phyloP scores from a whole-genome alignment of 352 stramenopile species.

The Blastocystis sp. region DNA sequence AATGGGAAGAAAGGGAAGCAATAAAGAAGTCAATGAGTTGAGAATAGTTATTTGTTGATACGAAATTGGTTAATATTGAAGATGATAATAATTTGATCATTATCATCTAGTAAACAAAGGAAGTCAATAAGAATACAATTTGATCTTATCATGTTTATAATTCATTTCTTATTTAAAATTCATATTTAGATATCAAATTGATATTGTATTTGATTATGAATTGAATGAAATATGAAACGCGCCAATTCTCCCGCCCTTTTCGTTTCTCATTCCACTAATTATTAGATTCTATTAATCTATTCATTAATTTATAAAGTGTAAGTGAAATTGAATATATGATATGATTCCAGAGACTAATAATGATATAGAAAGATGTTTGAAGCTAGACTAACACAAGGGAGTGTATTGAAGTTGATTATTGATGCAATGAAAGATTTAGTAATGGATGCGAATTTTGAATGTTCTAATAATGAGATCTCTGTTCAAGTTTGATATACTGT shows the following conservation, averaged over 20 bases:
- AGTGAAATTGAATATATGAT: not conserved
- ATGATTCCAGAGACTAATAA: not conserved
- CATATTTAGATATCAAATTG: too few species aligned
- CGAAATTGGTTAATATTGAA: not conserved
- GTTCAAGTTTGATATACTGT: slow-evolving; percentile 74
- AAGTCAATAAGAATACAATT: too few species aligned
- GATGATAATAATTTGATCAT: not conserved
- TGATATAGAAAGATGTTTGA: slow-evolving; percentile 88
- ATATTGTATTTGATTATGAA: too few species aligned
- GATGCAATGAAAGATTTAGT: slow-evolving; percentile 99
- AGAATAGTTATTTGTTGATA: not conserved
- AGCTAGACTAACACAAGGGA: slow-evolving; percentile 89
- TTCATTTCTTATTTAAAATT: too few species aligned
- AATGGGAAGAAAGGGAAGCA: slow-evolving; percentile 39
- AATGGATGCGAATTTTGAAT: slow-evolving; percentile 94
- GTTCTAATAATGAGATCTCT: slow-evolving; percentile 84
- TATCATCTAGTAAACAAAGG: not conserved
- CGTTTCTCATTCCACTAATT: not conserved
- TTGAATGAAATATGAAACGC: not conserved
- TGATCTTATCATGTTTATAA: too few species aligned
- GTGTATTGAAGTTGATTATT: slow-evolving; percentile 97
- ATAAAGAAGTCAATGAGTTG: slow-evolving; percentile 7
- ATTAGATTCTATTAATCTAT: not conserved
- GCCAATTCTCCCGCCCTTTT: not conserved
- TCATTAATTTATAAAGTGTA: not conserved